Conservation (phyloP, 1,284 basidiomycete species). For the Irpex rosettiformis region DNA sequence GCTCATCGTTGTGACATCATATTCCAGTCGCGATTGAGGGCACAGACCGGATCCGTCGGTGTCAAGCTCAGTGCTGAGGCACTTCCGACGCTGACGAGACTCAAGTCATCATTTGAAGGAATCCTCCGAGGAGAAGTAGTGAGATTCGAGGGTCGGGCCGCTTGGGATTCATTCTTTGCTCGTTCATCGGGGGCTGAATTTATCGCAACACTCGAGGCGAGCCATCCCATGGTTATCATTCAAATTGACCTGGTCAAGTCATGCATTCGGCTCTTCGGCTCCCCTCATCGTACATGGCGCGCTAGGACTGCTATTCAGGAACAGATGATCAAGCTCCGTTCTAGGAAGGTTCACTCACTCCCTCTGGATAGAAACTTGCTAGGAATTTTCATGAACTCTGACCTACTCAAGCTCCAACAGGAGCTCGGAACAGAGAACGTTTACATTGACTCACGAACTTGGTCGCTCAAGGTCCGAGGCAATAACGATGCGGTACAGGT, state of each 20-base stretch:
- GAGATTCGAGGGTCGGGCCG: slow-evolving; percentile 40
- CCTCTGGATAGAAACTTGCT: slow-evolving; percentile 42
- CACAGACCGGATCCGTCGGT: slow-evolving; percentile 19
- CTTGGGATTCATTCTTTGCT: slow-evolving; percentile 64
- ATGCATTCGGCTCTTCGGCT: slow-evolving; percentile 51
- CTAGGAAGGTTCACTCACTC: slow-evolving; percentile 39
- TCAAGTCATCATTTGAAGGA: slow-evolving; percentile 59
- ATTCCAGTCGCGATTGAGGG: slow-evolving; percentile 15
- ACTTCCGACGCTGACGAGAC: slow-evolving; percentile 41
- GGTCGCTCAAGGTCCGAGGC: slow-evolving; percentile 33
- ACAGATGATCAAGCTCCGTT: slow-evolving; percentile 40
- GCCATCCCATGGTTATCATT: slow-evolving; percentile 39
- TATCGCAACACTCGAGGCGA: slow-evolving; percentile 38
- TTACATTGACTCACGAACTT: slow-evolving; percentile 27
- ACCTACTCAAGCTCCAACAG: slow-evolving; percentile 34
- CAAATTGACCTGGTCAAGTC: slow-evolving; percentile 37
- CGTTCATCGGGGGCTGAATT: slow-evolving; percentile 38
- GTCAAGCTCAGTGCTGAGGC: slow-evolving; percentile 46
- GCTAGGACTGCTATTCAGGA: slow-evolving; percentile 42
- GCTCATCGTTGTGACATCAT: slow-evolving; percentile 21
- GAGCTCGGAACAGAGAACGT: slow-evolving; percentile 41
- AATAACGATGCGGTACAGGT: slow-evolving; percentile 34
- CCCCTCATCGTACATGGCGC: slow-evolving; percentile 32
- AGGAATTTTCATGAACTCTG: slow-evolving; percentile 41
- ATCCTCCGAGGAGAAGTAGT: slow-evolving; percentile 57